Evolutionary conservation across 352 stramenopile species (phyloP).

Genomic region (Globisporangium carolinianum): DNA sequence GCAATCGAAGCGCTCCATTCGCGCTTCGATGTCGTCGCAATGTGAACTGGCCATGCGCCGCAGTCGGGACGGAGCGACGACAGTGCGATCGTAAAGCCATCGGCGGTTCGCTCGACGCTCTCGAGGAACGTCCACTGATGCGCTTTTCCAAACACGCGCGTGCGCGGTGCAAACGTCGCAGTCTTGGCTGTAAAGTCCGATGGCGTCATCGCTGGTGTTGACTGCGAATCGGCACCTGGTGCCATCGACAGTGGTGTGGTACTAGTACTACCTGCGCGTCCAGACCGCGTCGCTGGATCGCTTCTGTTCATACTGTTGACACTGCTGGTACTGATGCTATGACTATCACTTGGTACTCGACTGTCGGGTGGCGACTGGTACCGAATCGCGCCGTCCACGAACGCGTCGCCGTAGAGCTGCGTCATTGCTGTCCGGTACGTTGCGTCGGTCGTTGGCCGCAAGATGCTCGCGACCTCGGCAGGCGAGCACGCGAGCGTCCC

Average conservation of each 20-base stretch:
- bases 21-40: background rate
- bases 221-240: no score
- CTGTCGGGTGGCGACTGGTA: conserved; percentile 1
- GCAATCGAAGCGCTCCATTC: background rate
- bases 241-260: no score
- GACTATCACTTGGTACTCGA: background rate
- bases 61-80: conserved; percentile 23
- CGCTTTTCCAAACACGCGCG: conserved; percentile 34
- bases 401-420: conserved; percentile 14
- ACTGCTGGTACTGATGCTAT: background rate
- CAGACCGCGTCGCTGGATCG: background rate
- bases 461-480: conserved; percentile 11
- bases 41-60: no score
- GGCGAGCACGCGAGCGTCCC: conserved; percentile 14
- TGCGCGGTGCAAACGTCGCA: conserved; percentile 29
- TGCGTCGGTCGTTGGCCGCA: conserved; percentile 7
- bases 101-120: conserved; percentile 12
- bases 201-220: background rate
- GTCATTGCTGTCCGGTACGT: conserved; percentile 11
- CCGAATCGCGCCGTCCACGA: conserved; percentile 13
- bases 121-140: conserved; percentile 47
- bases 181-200: conserved; percentile 32
- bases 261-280: background rate
- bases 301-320: background rate
- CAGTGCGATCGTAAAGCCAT: conserved; percentile 33